A percentile compares a stretch with the other conserved stretches of the same genome.
Evolutionary conservation across 441 rosid species (phyloP).

Genomic region (Lepidium campestre): DNA sequence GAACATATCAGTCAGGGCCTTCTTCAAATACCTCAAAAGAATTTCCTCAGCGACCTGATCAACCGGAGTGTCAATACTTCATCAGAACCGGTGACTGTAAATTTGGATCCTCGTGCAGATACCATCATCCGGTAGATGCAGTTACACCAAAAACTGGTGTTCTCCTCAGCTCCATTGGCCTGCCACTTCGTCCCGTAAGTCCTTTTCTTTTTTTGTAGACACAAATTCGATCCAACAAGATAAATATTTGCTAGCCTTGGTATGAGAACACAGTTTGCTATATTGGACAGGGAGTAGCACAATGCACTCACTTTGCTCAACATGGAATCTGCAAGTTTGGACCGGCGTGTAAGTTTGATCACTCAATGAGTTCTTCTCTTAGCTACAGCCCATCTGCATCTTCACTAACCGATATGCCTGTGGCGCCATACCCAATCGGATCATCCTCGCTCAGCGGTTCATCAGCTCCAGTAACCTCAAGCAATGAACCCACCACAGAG

Average conservation of each 20-base stretch:
- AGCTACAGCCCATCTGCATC: conserved; percentile 97
- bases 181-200: conserved; percentile 90
- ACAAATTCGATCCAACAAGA: neutral
- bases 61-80: conserved; percentile 85
- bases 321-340: conserved; percentile 90
- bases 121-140: conserved; percentile 78
- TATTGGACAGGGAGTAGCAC: conserved; percentile 62
- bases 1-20: conserved; percentile 52
- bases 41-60: conserved; percentile 86
- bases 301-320: conserved; percentile 67
- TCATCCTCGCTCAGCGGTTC: conserved; percentile 69
- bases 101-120: conserved; percentile 86
- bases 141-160: conserved; percentile 42
- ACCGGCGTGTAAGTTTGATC: conserved; percentile 80
- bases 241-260: neutral
- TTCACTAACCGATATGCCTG: conserved; percentile 89
- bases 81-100: conserved; percentile 91
- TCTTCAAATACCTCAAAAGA: conserved; percentile 57
- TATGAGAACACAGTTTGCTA: neutral
- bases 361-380: conserved; percentile 53
- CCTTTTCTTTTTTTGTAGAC: neutral
- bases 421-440: conserved; percentile 78
- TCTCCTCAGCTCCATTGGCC: conserved; percentile 59
- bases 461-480: conserved; percentile 63
- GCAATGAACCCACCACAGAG: conserved; percentile 34